Percentiles rank a stretch among this genome's conserved stretches.
Evolutionary conservation across 2,329 filamentous ascomycete genomes (phyloP).

Genomic region (Scedosporium minutisporum): DNA sequence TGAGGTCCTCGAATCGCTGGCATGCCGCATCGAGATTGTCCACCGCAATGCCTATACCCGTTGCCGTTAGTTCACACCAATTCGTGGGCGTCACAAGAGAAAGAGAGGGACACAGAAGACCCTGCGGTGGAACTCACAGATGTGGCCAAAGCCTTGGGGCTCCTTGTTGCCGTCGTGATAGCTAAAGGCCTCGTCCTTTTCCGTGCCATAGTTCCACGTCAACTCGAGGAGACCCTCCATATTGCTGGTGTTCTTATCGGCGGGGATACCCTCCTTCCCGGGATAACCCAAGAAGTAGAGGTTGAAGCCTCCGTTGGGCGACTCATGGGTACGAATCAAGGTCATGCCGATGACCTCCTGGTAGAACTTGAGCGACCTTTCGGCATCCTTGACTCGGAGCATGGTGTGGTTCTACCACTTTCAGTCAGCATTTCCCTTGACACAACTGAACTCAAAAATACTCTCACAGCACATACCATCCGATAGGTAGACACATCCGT

Average conservation of each 20-base stretch:
- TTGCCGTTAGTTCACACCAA: slow-evolving; percentile 11
- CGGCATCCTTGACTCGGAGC: slow-evolving; percentile 80
- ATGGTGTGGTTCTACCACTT: slow-evolving; percentile 71
- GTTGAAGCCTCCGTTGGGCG: slow-evolving; percentile 65
- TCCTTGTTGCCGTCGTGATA: slow-evolving; percentile 91
- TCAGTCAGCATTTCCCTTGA: neutral
- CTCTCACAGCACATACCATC: slow-evolving; percentile 33
- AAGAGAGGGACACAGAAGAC: neutral
- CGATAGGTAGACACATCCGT: slow-evolving; percentile 71
- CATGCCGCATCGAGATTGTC: slow-evolving; percentile 87
- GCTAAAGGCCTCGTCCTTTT: slow-evolving; percentile 72
- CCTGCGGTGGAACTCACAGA: slow-evolving; percentile 48
- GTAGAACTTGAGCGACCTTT: slow-evolving; percentile 70
- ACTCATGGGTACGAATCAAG: slow-evolving; percentile 64
- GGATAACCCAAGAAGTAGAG: slow-evolving; percentile 88
- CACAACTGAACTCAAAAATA: neutral
- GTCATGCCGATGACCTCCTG: slow-evolving; percentile 85
- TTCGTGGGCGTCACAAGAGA: neutral
- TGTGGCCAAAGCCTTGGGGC: slow-evolving; percentile 90
- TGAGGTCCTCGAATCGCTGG: slow-evolving; percentile 69
- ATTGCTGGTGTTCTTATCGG: slow-evolving; percentile 46
- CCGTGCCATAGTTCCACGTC: slow-evolving; percentile 76
- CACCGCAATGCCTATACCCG: slow-evolving; percentile 57
- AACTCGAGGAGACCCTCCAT: slow-evolving; percentile 82
- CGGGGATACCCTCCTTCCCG: slow-evolving; percentile 40